phyloP scores from a whole-genome alignment of 2,329 filamentous ascomycete species.

The Venturia asperata region DNA sequence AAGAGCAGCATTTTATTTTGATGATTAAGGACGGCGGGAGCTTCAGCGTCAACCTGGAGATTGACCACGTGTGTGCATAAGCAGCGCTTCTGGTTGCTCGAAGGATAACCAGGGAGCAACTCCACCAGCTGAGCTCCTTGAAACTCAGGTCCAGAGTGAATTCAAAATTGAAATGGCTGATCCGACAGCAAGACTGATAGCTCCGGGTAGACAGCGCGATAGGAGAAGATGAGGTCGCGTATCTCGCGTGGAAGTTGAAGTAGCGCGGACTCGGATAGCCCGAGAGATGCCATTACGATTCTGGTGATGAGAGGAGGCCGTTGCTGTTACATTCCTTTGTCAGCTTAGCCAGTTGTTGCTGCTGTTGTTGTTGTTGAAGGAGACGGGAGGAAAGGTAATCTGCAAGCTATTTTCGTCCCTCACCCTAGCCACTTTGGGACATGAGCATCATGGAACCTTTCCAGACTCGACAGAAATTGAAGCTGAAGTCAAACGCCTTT shows the following conservation, averaged over 20 bases:
- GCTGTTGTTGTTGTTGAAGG: not conserved
- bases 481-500: not conserved
- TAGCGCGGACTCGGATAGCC: not conserved
- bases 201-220: not conserved
- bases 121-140: not conserved
- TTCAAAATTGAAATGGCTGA: not conserved
- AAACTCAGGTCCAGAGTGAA: not conserved
- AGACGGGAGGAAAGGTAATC: not conserved
- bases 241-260: not conserved
- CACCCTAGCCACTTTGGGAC: not conserved
- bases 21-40: not conserved
- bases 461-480: not conserved
- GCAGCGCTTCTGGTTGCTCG: not conserved
- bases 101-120: not conserved
- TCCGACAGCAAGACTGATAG: not conserved
- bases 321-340: not conserved
- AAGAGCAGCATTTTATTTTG: not conserved
- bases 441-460: conserved; percentile 1
- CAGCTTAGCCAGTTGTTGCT: not conserved
- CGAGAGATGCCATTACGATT: not conserved
- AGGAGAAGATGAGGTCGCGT: not conserved
- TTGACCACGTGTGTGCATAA: not conserved
- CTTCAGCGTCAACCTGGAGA: not conserved
- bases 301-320: not conserved
- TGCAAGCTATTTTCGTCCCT: not conserved